Base-by-base conservation (phyloP, 2,329 filamentous ascomycete genomes). In the Tolypocladium ovalisporum region DNA sequence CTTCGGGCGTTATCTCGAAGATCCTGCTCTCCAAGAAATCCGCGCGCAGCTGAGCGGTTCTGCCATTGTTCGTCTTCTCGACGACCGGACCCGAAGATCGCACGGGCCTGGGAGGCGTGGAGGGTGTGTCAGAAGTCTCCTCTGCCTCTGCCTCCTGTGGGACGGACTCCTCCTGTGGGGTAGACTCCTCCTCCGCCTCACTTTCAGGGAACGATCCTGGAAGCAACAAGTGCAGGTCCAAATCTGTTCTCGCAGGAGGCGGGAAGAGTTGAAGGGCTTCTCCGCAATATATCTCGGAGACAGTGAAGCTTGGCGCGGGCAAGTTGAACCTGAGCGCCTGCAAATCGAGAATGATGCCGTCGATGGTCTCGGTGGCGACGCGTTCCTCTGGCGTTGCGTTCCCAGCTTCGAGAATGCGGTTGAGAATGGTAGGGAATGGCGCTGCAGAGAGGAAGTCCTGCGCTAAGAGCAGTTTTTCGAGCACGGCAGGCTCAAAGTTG, bases 281-380 rank as follows among this genome's bases (percentile, higher is more conserved):
- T 22, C 59, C 55, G n/a, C 62, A 65, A 55, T 65, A 70, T 19
- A 63, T 57, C 13, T 58, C 51, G 12, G 64, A 67, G 15, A 60
- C 55, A 32, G 70, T 60, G 36, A 65, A 70, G 55, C 67, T 71
- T 49, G 69, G 69, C 10, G 64, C 55, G 5, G 68, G 64, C 4
- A 69, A 54, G 35, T 63, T 61, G 39, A 60, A 58, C 15, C 62
- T 57, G 27, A 70, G 63, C 19, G 69, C 69, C 52, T 66, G 61
- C 53, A 71, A 58, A 56, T 71, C 69, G 51, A 69, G 60, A 27
- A 67, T 56, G 32, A 71, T 60, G 17, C 47, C 57, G 47, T 69
- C 63, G 32, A 69, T 54, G 44, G 68, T 64, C n/a, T 62, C 55
- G 35, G 60, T 55, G 9, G 67, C 64, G 35, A 69, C 47, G 19